Base-by-base conservation (phyloP, 1,284 basidiomycete species). In the Malassezia cuniculi region DNA sequence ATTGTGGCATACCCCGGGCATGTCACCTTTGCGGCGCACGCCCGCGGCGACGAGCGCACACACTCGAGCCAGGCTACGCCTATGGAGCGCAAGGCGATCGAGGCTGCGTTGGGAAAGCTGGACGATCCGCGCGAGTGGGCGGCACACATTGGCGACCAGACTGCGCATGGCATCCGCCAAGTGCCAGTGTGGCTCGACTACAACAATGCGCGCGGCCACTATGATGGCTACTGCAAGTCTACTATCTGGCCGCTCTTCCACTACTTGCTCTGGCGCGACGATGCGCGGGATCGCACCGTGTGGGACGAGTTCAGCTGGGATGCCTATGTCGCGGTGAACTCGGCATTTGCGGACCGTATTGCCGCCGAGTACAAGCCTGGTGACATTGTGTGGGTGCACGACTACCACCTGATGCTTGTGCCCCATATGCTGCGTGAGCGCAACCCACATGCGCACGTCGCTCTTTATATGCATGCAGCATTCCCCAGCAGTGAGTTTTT, bases 211-310 rank as follows among this genome's bases (percentile, higher is more conserved):
- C 85, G 86, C 65, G 84, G 82, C 0, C 86, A 93, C 69, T 94
- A 94, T 53, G 69, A 71, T 57, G 89, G 87, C 0, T 95, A 94
- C 71, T 95, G 89, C 77, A 99, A 99, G 69, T 80, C 82, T 57
- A 93, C 81, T 25, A 78, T 99, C 35, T 99, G 90, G 90, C 93
- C 90, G 0, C 73, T 95, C 19, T 93, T 97, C 76, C 93, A 97
- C 72, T 97, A 97, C 68, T 76, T 97, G 42, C 79, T 94, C 40
- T 94, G 87, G 87, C 85, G 93, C 68, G 89, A 93, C 65, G 85
- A 71, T 26, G 71, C 70, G 28, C 66, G 69, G 47, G 62, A 71
- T 32, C 61, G 73, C 41, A 68, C 69, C 27, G 65, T 69, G 31
- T 71, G 72, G n/a, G 89, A 95, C 60, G 73, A 77, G 40, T 72